Evolutionary conservation across 2,329 filamentous ascomycete species (phyloP).

Genomic region (Verticillium longisporum): DNA sequence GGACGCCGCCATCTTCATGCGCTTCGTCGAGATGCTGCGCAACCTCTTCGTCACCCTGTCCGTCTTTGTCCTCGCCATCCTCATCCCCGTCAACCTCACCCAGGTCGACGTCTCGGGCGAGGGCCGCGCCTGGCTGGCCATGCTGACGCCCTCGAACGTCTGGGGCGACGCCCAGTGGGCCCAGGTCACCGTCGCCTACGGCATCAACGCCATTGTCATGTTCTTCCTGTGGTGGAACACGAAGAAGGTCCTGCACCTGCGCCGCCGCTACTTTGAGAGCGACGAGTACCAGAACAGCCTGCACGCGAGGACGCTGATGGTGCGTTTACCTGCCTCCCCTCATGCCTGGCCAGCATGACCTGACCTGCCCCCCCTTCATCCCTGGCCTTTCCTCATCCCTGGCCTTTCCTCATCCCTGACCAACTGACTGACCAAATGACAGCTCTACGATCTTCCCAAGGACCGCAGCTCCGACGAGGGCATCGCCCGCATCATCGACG

Average conservation of each 20-base stretch:
- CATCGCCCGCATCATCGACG: slow-evolving; percentile 74
- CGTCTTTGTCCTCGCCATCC: slow-evolving; percentile 65
- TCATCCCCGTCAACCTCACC: slow-evolving; percentile 73
- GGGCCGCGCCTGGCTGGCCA: slow-evolving; percentile 42
- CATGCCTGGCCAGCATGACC: slow-evolving; percentile 4
- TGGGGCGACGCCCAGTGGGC: slow-evolving; percentile 49
- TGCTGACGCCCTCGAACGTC: slow-evolving; percentile 53
- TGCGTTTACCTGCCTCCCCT: slow-evolving; percentile 23
- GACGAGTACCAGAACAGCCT: slow-evolving; percentile 83
- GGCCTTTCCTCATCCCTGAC: too few species aligned
- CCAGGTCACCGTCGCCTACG: slow-evolving; percentile 51
- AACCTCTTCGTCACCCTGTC: slow-evolving; percentile 76
- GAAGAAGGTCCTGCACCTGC: slow-evolving; percentile 60
- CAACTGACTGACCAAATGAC: slow-evolving; percentile 13
- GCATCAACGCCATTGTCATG: slow-evolving; percentile 68
- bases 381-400: too few species aligned
- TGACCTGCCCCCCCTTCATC: not conserved
- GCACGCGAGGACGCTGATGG: slow-evolving; percentile 66
- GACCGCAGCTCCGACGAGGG: slow-evolving; percentile 78
- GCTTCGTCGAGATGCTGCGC: slow-evolving; percentile 83
- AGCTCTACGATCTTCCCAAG: slow-evolving; percentile 79
- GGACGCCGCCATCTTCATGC: slow-evolving; percentile 85
- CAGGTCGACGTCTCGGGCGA: slow-evolving; percentile 30
- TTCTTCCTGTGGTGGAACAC: slow-evolving; percentile 92
- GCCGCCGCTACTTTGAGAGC: slow-evolving; percentile 75